Percentiles rank a stretch among this genome's conserved stretches.
phyloP scores from a whole-genome alignment of 768 basidiomycete species.

The Holtermannia corniformis region DNA sequence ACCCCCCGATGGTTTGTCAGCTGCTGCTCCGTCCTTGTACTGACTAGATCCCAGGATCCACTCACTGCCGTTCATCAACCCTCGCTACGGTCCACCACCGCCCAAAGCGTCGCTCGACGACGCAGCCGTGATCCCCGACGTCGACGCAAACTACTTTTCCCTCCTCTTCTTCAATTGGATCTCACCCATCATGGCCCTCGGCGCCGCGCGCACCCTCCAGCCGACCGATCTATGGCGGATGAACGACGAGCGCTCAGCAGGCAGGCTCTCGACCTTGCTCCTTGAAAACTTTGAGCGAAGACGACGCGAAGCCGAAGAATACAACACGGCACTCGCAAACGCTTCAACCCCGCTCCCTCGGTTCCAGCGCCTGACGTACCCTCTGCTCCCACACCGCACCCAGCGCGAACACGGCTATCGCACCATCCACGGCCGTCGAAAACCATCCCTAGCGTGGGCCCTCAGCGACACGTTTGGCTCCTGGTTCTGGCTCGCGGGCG shows the following conservation, averaged over 20 bases:
- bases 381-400: conserved; percentile 48
- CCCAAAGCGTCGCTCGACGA: conserved; percentile 38
- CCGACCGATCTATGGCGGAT: conserved; percentile 73
- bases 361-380: conserved; percentile 52
- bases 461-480: conserved; percentile 35
- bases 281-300: conserved; percentile 57
- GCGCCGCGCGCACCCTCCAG: conserved; percentile 71
- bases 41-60: conserved; percentile 18
- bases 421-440: conserved; percentile 31
- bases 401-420: conserved; percentile 34
- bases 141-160: conserved; percentile 53
- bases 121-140: conserved; percentile 52
- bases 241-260: conserved; percentile 54
- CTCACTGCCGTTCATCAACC: conserved; percentile 33
- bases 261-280: conserved; percentile 55
- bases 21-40: not conserved
- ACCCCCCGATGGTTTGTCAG: conserved; percentile 27
- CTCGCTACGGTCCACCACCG: conserved; percentile 38
- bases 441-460: conserved; percentile 35
- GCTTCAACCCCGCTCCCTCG: conserved; percentile 57
- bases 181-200: conserved; percentile 58
- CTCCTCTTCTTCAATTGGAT: conserved; percentile 67
- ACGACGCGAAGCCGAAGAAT: conserved; percentile 52
- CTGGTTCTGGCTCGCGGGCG: conserved; percentile 43
- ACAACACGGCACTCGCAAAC: conserved; percentile 58